phyloP scores from a whole-genome alignment of 108 stramenopile species.

The Skeletonema costatum region DNA sequence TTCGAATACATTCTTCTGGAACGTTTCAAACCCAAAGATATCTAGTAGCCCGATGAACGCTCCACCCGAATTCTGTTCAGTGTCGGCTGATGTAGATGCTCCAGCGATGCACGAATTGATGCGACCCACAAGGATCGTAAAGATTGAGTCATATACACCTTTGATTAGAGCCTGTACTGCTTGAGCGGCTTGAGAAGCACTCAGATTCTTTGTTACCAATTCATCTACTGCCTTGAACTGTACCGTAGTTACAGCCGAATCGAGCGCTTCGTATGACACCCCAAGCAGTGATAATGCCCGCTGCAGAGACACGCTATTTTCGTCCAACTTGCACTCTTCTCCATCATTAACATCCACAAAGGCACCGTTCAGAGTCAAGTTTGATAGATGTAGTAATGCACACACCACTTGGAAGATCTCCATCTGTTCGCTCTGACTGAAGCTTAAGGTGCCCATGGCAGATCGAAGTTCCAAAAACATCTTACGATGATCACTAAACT shows the following conservation, averaged over 20 bases:
- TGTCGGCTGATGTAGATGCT: background rate
- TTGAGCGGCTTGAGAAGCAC: slow-evolving; percentile 61
- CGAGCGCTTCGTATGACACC: slow-evolving; percentile 62
- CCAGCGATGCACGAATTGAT: slow-evolving; percentile 84
- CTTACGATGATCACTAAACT: slow-evolving; percentile 24
- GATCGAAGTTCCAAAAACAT: slow-evolving; percentile 48
- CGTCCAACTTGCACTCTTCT: slow-evolving; percentile 24
- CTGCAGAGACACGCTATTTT: slow-evolving; percentile 38
- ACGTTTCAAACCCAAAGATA: slow-evolving; percentile 99
- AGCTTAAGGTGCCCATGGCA: slow-evolving; percentile 42
- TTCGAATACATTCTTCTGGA: slow-evolving; percentile 90
- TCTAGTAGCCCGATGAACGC: slow-evolving; percentile 95
- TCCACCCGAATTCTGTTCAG: slow-evolving; percentile 12
- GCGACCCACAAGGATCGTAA: slow-evolving; percentile 83
- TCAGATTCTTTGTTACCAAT: slow-evolving; percentile 73
- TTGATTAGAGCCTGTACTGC: slow-evolving; percentile 93
- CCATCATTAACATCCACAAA: slow-evolving; percentile 35
- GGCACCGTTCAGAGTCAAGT: slow-evolving; percentile 31
- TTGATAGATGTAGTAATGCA: slow-evolving; percentile 40
- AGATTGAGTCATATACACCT: slow-evolving; percentile 87
- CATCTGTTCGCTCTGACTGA: slow-evolving; percentile 25
- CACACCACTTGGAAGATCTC: slow-evolving; percentile 52
- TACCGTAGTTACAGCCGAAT: slow-evolving; percentile 66
- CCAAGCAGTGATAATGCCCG: slow-evolving; percentile 68
- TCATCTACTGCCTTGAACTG: slow-evolving; percentile 82